A percentile compares a stretch with the other conserved stretches of the same genome.
Conservation (phyloP, 2,329 filamentous ascomycete species). For the Rasamsonia emersonii region DNA sequence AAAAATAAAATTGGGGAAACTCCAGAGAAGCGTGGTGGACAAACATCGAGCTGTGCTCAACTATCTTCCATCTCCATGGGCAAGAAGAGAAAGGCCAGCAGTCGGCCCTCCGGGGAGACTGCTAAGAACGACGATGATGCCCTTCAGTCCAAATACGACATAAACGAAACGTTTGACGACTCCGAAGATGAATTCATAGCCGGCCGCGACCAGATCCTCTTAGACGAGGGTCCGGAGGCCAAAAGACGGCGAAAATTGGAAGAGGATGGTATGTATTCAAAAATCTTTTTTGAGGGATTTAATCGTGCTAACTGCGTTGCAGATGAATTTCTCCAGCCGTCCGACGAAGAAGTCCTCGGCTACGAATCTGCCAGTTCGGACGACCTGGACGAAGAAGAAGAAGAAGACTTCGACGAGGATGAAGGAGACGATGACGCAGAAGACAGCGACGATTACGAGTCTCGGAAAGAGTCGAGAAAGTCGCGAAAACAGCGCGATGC, state of each 20-base stretch:
- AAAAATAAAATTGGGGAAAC: constrained; percentile 1
- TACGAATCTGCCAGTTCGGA: constrained; percentile 43
- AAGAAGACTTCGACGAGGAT: constrained; percentile 36
- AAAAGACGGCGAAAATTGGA: constrained; percentile 66
- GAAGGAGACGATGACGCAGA: constrained; percentile 29
- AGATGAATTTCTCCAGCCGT: constrained; percentile 51
- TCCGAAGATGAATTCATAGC: constrained; percentile 91
- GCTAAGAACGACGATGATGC: constrained; percentile 20
- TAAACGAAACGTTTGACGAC: constrained; percentile 71
- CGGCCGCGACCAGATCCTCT: constrained; percentile 73
- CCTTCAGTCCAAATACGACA: constrained; percentile 26
- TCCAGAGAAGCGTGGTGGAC: background rate
- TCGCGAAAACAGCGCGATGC: constrained; percentile 14
- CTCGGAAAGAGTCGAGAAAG: constrained; percentile 13
- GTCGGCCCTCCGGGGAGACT: constrained; percentile 30
- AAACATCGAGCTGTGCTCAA: constrained; percentile 12
- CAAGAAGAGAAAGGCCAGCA: constrained; percentile 60
- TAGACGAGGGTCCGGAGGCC: constrained; percentile 70
- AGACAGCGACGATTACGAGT: constrained; percentile 23
- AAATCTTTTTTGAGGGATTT: constrained; percentile 2
- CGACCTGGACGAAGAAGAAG: constrained; percentile 27
- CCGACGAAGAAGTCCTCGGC: constrained; percentile 56
- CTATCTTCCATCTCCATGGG: constrained; percentile 32
- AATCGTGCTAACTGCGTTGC: constrained; percentile 10
- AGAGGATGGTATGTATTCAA: constrained; percentile 50